phyloP scores from a whole-genome alignment of 805 yeast species.

The Blastobotrys americana region DNA sequence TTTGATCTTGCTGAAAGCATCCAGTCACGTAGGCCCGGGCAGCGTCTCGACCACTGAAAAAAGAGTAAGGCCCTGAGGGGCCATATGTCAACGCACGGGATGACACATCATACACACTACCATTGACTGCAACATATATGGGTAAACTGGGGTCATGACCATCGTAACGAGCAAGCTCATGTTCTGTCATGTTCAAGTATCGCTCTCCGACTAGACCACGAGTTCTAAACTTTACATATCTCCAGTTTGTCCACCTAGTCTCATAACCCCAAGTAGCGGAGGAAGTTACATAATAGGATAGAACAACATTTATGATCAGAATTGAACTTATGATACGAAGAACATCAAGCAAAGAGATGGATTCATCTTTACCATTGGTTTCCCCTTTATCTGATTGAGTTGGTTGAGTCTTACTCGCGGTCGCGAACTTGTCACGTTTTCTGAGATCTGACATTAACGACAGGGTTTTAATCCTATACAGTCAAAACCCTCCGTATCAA shows the following conservation, averaged over 20 bases:
- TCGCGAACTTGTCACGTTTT: no score
- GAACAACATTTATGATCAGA: slow-evolving; percentile 38
- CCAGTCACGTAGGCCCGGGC: slow-evolving; percentile 68
- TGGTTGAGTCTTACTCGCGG: no score
- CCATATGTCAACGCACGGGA: slow-evolving; percentile 47
- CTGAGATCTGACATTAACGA: no score
- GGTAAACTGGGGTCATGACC: slow-evolving; percentile 46
- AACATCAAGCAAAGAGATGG: slow-evolving; percentile 30
- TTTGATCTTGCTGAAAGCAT: slow-evolving; percentile 54
- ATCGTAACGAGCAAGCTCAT: slow-evolving; percentile 42
- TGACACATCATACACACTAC: slow-evolving; percentile 59
- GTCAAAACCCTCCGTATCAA: no score
- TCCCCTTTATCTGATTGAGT: no score
- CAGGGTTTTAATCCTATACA: no score
- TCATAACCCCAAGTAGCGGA: slow-evolving; percentile 55
- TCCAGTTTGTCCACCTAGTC: slow-evolving; percentile 42
- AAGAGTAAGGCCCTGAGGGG: slow-evolving; percentile 47
- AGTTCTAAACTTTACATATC: slow-evolving; percentile 33
- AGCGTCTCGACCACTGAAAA: slow-evolving; percentile 58
- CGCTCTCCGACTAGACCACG: slow-evolving; percentile 15
- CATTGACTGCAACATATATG: slow-evolving; percentile 52
- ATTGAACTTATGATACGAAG: slow-evolving; percentile 42
- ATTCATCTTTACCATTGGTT: no score
- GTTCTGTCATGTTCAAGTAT: slow-evolving; percentile 35
- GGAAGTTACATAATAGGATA: slow-evolving; percentile 54